A percentile compares a stretch with the other conserved stretches of the same genome.
Evolutionary conservation across 2,329 filamentous ascomycete species (phyloP).

Genomic region (Stagonosporopsis vannaccii): DNA sequence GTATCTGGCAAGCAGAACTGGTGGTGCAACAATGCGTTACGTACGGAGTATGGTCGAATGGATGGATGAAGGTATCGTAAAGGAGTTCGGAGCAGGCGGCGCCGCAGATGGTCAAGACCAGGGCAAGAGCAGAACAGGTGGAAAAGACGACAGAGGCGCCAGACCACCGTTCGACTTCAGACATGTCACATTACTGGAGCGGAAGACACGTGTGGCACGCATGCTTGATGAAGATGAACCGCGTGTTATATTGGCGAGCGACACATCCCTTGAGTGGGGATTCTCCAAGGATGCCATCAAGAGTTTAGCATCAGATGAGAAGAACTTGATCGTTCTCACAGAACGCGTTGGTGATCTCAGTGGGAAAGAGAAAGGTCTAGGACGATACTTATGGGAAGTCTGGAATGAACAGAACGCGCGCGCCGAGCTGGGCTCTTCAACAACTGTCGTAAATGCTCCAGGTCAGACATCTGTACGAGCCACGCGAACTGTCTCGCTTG

Average conservation of each 20-base stretch:
- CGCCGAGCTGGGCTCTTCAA: constrained; percentile 41
- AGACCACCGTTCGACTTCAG: constrained; percentile 89
- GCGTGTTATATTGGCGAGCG: constrained; percentile 87
- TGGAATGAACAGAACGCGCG: constrained; percentile 44
- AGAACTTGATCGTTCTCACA: constrained; percentile 87
- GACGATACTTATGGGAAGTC: constrained; percentile 75
- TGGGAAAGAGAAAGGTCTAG: constrained; percentile 57
- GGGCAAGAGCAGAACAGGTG: constrained; percentile 43
- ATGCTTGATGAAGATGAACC: constrained; percentile 64
- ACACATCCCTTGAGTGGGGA: constrained; percentile 91
- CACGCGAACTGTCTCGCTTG: constrained; percentile 67
- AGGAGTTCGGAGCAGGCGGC: constrained; percentile 80
- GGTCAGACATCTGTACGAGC: constrained; percentile 51
- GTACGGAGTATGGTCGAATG: constrained; percentile 96
- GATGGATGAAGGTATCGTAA: constrained; percentile 96
- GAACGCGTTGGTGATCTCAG: constrained; percentile 67
- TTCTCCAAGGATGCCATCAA: constrained; percentile 84
- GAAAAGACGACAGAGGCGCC: constrained; percentile 56
- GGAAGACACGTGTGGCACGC: constrained; percentile 78
- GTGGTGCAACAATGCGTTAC: constrained; percentile 87
- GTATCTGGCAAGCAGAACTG: constrained; percentile 85
- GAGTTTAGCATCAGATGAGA: constrained; percentile 74
- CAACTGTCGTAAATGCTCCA: constrained; percentile 71
- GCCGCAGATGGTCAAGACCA: constrained; percentile 41
- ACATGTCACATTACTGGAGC: constrained; percentile 82